Evolutionary conservation across 2,329 filamentous ascomycete genomes (phyloP), one percentile per base, ranked within the genome.

Genomic region (Colletotrichum graminicola): DNA sequence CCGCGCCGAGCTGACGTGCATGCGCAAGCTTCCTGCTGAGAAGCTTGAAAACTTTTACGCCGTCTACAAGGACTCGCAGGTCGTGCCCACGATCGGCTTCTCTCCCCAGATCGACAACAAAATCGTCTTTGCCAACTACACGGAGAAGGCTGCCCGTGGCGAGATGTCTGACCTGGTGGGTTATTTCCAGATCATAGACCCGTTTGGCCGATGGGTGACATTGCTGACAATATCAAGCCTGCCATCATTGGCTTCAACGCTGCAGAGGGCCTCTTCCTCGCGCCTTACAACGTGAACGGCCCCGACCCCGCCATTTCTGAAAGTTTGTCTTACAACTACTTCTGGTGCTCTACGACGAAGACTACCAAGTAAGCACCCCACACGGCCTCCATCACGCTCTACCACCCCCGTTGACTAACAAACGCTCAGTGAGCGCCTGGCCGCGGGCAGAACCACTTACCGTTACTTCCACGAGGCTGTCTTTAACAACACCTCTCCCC

Each of bases 121-220:
- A 47, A 75, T 77, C 14, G 78, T 81, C n/a, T 82, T 79, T 61
- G 64, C 75, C 21, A 79, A 82, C 67, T 81, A 80, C 60, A 78
- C 76, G 6, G 75, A 79, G 59, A 72, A 64, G 69, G 69, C 69
- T 5, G 69, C 65, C 5, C 65, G 63, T 2, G 69, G 69, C n/a
- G 59, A 69, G 16, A 54, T 72, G 36, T 64, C 69, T 21, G 60
- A 72, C 7, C 18, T 72, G 54, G 68, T 67, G 36, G n/a, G 64
- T 57, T 8, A 10, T 6, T 11, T 3, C 18, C 16, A 2, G 36
- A 6, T 10, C 1, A 7, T 0, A 7, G 11, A 8, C 3, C 8
- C 23, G 45, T n/a, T 7, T 8, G 32, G n/a, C 4, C 12, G n/a
- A 21, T 23, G 41, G 11, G 8, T 1, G 2, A 18, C 32, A 26